phyloP scores from a whole-genome alignment of 768 basidiomycete genomes.

The Dentipellis fragilis region DNA sequence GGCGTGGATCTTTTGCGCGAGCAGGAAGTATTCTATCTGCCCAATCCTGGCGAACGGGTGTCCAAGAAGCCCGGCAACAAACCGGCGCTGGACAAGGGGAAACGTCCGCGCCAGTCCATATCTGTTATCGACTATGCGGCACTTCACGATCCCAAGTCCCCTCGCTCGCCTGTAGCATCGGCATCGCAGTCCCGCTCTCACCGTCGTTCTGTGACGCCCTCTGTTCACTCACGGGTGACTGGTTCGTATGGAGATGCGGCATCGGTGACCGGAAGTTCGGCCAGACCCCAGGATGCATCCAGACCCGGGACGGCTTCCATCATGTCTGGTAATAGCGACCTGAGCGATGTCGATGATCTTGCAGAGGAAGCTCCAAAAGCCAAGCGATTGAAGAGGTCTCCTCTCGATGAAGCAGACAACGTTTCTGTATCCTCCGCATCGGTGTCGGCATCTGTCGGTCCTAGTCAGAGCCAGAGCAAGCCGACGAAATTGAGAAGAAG shows the following conservation, averaged over 20 bases:
- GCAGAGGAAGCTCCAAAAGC: neutral
- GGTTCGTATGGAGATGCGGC: neutral
- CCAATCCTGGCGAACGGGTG: slow-evolving; percentile 35
- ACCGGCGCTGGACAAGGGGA: slow-evolving; percentile 4
- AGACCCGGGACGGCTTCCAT: neutral
- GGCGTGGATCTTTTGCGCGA: slow-evolving; percentile 57
- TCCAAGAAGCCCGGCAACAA: slow-evolving; percentile 9
- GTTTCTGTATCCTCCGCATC: neutral
- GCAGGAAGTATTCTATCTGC: slow-evolving; percentile 56
- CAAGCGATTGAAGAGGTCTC: slow-evolving; percentile 4
- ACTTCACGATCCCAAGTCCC: slow-evolving; percentile 2
- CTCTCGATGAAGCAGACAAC: neutral
- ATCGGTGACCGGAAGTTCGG: neutral
- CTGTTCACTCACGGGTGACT: neutral
- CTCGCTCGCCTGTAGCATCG: slow-evolving; percentile 4
- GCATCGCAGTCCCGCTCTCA: neutral
- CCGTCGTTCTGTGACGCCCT: neutral
- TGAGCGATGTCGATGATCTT: slow-evolving; percentile 2
- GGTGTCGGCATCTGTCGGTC: neutral
- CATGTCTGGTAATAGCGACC: neutral
- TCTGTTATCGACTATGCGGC: slow-evolving; percentile 1
- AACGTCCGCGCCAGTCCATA: slow-evolving; percentile 9
- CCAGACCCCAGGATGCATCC: neutral
- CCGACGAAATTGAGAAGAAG: slow-evolving; percentile 4
- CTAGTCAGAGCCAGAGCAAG: neutral